phyloP scores from a whole-genome alignment of 768 basidiomycete genomes.

The Lentinula guzmanii region DNA sequence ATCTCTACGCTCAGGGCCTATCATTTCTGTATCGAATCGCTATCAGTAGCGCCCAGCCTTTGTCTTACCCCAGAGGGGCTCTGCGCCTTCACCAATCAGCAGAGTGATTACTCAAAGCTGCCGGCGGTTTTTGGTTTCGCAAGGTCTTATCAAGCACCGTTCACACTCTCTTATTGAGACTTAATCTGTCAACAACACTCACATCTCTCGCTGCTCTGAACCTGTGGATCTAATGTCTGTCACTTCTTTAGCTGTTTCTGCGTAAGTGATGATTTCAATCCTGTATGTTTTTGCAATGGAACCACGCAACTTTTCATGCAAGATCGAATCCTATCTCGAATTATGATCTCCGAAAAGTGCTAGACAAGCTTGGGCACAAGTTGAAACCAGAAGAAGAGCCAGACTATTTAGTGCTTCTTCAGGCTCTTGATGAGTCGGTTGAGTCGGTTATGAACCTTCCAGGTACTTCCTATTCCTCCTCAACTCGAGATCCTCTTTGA shows the following conservation, averaged over 20 bases:
- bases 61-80: no score
- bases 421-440: constrained; percentile 1
- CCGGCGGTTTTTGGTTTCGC: no score
- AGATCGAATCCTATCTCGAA: constrained; percentile 3
- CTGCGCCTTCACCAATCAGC: no score
- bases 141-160: no score
- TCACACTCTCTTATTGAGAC: no score
- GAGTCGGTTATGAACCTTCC: constrained; percentile 1
- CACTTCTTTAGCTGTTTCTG: neutral
- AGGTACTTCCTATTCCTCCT: neutral
- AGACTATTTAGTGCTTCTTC: neutral
- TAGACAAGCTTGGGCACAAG: neutral
- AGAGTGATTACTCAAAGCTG: no score
- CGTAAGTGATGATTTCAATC: neutral
- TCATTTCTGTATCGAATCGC: no score
- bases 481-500: neutral
- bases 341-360: neutral
- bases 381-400: neutral
- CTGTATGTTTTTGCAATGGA: no score
- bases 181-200: no score
- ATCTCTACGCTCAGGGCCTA: no score
- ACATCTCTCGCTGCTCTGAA: no score
- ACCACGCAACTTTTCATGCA: neutral
- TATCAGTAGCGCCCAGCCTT: no score
- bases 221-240: neutral